A percentile compares a stretch with the other conserved stretches of the same genome.
phyloP scores from a whole-genome alignment of 2,329 filamentous ascomycete genomes.

The Metarhizium album region DNA sequence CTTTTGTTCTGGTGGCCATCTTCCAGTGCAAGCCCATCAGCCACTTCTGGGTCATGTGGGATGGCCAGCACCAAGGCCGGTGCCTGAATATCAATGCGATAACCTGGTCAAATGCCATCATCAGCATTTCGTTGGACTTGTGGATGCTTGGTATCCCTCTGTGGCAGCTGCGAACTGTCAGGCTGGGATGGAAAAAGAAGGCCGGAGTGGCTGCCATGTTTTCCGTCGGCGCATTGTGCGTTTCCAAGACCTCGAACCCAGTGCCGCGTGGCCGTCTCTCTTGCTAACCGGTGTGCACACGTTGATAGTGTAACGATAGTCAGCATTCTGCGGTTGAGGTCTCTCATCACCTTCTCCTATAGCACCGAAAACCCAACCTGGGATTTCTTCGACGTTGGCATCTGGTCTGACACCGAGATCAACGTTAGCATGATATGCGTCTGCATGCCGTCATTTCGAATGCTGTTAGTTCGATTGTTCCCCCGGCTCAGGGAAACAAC shows the following conservation, averaged over 20 bases:
- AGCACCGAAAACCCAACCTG: conserved; percentile 12
- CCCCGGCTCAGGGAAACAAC: neutral
- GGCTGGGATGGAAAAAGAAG: conserved; percentile 25
- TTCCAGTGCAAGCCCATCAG: conserved; percentile 26
- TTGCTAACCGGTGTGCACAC: neutral
- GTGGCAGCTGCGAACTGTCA: conserved; percentile 20
- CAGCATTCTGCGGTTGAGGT: conserved; percentile 13
- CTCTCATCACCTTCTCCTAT: conserved; percentile 10
- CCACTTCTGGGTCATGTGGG: conserved; percentile 30
- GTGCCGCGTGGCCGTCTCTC: neutral
- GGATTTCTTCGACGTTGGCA: conserved; percentile 11
- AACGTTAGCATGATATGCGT: conserved; percentile 8
- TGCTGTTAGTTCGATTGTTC: conserved; percentile 9
- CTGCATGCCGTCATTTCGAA: conserved; percentile 15
- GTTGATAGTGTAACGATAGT: conserved; percentile 12
- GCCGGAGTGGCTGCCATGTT: conserved; percentile 28
- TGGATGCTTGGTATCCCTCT: conserved; percentile 28
- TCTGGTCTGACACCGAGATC: conserved; percentile 18
- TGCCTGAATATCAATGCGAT: conserved; percentile 27
- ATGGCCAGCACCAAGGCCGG: conserved; percentile 21
- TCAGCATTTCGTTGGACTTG: conserved; percentile 29
- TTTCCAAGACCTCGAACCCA: neutral
- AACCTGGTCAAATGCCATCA: conserved; percentile 26
- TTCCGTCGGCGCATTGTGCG: conserved; percentile 24
- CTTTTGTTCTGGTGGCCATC: conserved; percentile 20